Percentiles rank a stretch among this genome's conserved stretches.
Conservation (phyloP, 306 rosid species). For the Alnus glutinosa region DNA sequence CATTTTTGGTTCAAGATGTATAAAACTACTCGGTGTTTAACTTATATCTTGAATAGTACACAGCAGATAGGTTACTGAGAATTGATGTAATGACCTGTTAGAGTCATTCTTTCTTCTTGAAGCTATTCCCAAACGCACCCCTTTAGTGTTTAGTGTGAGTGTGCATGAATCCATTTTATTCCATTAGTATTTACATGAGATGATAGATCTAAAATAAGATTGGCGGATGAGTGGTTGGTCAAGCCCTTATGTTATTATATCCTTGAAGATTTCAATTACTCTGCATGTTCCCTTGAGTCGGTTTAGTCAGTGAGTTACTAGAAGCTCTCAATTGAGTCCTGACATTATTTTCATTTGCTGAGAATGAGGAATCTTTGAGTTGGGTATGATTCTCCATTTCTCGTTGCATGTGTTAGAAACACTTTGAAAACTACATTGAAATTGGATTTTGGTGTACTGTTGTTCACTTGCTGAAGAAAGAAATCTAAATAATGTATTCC, state of each 20-base stretch:
- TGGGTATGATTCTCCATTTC: background rate
- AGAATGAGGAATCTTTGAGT: background rate
- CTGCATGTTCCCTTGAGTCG: background rate
- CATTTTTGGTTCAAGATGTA: background rate
- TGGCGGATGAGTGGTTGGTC: background rate
- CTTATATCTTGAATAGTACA: background rate
- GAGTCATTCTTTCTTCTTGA: slow-evolving; percentile 1
- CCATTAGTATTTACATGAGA: background rate
- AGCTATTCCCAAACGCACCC: background rate
- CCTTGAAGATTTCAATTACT: background rate
- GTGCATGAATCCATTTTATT: background rate
- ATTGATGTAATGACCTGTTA: background rate
- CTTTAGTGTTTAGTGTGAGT: background rate
- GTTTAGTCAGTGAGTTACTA: background rate
- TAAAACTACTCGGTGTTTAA: background rate
- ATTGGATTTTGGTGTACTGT: background rate
- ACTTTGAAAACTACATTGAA: background rate
- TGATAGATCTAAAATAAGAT: background rate
- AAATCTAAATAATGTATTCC: background rate
- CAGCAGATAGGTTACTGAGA: background rate
- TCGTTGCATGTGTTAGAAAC: background rate
- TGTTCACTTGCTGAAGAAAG: background rate
- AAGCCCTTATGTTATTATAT: background rate
- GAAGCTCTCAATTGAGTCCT: background rate
- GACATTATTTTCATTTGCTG: background rate